Evolutionary conservation across 345 rosid genomes (phyloP), one percentile per base, ranked within the genome.

Genomic region (Salix caprea): DNA sequence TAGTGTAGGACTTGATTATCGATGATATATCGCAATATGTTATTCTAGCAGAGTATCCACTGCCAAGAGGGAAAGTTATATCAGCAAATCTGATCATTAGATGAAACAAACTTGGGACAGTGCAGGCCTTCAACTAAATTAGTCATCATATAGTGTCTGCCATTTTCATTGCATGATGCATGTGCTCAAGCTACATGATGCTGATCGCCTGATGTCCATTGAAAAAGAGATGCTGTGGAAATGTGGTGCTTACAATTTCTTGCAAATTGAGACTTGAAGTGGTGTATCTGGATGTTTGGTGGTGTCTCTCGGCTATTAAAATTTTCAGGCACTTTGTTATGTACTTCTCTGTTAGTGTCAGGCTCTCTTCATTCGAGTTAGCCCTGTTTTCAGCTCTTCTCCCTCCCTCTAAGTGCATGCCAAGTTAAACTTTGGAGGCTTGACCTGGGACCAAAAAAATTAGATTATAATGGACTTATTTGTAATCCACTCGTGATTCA

Each of bases 1-100:
- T 58, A 69, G 79, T n/a, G 42, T 58, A 76, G 58, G n/a, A 60
- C 15, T 21, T 76, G 61, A 30, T 36, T 36, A 36, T 36, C 54
- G 36, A 6, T 54, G 34, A 24, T 67, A 37, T 67, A 16, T 24
- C 70, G 19, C 69, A 13, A 39, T 36, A 50, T 65, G 65, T n/a
- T 36, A 23, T 8, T 26, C 39, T 75, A 60, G 34, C 37, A 3
- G 11, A 32, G 16, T 14, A 42, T 58, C 10, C 15, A 9, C 32
- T 39, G 7, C 5, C 28, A 52, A 12, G 62, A 56, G 62, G 26
- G n/a, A 56, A 40, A 28, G 42, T 39, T 75, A 56, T 67, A 67
- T 69, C 11, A 37, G 28, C 72, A 34, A 14, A 37, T 3, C 58
- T 40, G 66, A 68, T 58, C 48, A 40, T 19, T 40, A 26, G 40